phyloP scores from a whole-genome alignment of 139 green algal genomes.

The Asterochloris sp. region DNA sequence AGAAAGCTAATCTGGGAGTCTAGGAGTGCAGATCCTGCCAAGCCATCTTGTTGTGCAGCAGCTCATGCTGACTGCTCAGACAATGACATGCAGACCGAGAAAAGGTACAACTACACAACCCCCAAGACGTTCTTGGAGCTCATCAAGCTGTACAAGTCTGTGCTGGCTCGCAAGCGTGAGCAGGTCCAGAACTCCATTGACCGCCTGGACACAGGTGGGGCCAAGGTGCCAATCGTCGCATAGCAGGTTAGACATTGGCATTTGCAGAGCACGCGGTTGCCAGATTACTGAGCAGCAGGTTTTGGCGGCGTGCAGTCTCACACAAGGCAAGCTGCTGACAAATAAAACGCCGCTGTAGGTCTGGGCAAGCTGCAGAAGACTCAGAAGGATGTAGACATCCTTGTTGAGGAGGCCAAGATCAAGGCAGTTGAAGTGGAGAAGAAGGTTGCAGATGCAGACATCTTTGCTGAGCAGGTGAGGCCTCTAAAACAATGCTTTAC shows the following conservation, averaged over 20 bases:
- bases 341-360: slow-evolving; percentile 20
- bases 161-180: slow-evolving; percentile 64
- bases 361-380: slow-evolving; percentile 83
- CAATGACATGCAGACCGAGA: slow-evolving; percentile 50
- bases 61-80: neutral
- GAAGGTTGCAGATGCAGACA: slow-evolving; percentile 78
- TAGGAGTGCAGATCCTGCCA: neutral
- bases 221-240: no score
- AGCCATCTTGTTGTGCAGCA: neutral
- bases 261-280: no score
- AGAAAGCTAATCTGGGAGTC: no score
- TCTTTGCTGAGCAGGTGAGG: slow-evolving; percentile 76
- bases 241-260: no score
- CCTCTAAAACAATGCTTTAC: neutral
- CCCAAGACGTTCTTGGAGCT: slow-evolving; percentile 90
- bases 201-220: slow-evolving; percentile 59
- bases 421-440: slow-evolving; percentile 85
- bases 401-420: slow-evolving; percentile 80
- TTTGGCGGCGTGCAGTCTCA: no score
- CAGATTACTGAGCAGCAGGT: no score
- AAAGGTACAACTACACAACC: slow-evolving; percentile 83
- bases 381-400: slow-evolving; percentile 78
- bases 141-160: slow-evolving; percentile 87
- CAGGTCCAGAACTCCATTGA: slow-evolving; percentile 40
- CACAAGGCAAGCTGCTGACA: neutral